A percentile compares a stretch with the other conserved stretches of the same genome.
phyloP scores from a whole-genome alignment of 805 yeast genomes.

The Ogataea dorogensis region DNA sequence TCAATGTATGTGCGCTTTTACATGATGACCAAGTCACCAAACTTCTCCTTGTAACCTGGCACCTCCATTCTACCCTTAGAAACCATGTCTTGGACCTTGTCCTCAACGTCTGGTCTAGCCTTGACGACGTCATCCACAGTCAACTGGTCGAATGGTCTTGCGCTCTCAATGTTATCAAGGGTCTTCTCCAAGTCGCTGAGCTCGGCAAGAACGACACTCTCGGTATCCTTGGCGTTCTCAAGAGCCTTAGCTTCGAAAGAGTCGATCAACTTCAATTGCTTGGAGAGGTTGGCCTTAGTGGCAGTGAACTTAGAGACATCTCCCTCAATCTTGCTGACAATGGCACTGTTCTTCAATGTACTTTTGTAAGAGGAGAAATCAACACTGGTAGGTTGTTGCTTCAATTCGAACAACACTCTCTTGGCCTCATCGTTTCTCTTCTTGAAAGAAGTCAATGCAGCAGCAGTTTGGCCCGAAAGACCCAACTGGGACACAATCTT shows the following conservation, averaged over 20 bases:
- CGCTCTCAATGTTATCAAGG: constrained; percentile 88
- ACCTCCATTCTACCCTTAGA: constrained; percentile 97
- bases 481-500: constrained; percentile 85
- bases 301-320: constrained; percentile 78
- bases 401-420: constrained; percentile 68
- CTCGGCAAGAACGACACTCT: constrained; percentile 83
- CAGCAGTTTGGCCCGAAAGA: constrained; percentile 87
- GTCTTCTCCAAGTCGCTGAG: constrained; percentile 83
- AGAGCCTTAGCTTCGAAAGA: constrained; percentile 93
- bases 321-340: constrained; percentile 77
- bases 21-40: constrained; percentile 96
- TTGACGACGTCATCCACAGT: constrained; percentile 91
- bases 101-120: constrained; percentile 97
- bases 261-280: constrained; percentile 88
- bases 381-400: constrained; percentile 70
- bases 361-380: constrained; percentile 82
- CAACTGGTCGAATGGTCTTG: constrained; percentile 96
- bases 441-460: constrained; percentile 86
- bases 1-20: constrained; percentile 30
- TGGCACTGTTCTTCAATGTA: constrained; percentile 73
- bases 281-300: constrained; percentile 77
- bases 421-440: constrained; percentile 99
- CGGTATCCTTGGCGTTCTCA: constrained; percentile 93
- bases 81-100: constrained; percentile 92
- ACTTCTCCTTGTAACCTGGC: constrained; percentile 98